Evolutionary conservation across 805 yeast species (phyloP).

Genomic region (Saccharomycodes ludwigii): DNA sequence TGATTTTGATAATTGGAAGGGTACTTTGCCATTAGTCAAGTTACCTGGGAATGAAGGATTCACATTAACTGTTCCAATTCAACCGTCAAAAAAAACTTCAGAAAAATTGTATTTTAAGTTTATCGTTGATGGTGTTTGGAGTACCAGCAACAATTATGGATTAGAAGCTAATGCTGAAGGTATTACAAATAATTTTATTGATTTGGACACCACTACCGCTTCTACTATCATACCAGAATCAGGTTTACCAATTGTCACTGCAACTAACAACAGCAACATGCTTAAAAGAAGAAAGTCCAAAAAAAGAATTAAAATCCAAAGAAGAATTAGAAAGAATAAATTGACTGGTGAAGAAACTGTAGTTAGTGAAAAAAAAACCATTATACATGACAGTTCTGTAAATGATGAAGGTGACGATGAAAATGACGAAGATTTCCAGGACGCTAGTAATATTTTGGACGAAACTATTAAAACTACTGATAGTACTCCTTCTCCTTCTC

Average conservation of each 20-base stretch:
- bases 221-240: constrained; percentile 13
- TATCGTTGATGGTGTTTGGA: constrained; percentile 64
- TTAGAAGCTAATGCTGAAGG: constrained; percentile 34
- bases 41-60: constrained; percentile 40
- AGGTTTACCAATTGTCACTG: constrained; percentile 8
- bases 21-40: constrained; percentile 46
- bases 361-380: constrained; percentile 21
- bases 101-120: constrained; percentile 36
- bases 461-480: constrained; percentile 1
- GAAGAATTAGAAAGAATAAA: constrained; percentile 27
- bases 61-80: constrained; percentile 44
- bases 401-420: constrained; percentile 10
- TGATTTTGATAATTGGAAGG: constrained; percentile 56
- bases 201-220: constrained; percentile 9
- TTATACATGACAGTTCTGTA: constrained; percentile 11
- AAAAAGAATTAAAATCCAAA: constrained; percentile 25
- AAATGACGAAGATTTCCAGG: constrained; percentile 8
- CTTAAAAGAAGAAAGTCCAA: constrained; percentile 12
- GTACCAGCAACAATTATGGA: constrained; percentile 26
- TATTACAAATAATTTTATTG: constrained; percentile 27
- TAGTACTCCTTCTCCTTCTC: constrained; percentile 1
- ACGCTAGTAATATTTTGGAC: constrained; percentile 3
- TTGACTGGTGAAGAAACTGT: constrained; percentile 29
- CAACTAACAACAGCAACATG: constrained; percentile 6
- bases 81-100: constrained; percentile 14